phyloP scores from a whole-genome alignment of 1,284 basidiomycete genomes.

The Marasmius tenuissimus region DNA sequence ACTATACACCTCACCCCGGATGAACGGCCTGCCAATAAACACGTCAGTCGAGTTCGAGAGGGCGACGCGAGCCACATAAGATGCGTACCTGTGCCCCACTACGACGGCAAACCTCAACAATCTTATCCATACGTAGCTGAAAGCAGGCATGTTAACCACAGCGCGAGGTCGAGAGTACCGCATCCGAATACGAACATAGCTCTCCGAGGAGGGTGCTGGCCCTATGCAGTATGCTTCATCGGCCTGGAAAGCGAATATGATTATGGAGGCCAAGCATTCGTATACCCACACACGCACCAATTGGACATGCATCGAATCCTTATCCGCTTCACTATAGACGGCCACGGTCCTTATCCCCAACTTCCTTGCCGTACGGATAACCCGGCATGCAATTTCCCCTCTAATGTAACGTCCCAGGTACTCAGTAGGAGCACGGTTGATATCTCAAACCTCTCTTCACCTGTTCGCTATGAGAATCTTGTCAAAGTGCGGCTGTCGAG shows the following conservation, averaged over 20 bases:
- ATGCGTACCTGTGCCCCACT: slow-evolving; percentile 81
- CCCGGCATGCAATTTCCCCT: slow-evolving; percentile 93
- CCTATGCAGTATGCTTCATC: slow-evolving; percentile 96
- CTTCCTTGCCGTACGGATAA: slow-evolving; percentile 87
- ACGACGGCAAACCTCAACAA: slow-evolving; percentile 76
- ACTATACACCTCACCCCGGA: slow-evolving; percentile 11
- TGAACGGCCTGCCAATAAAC: slow-evolving; percentile 14
- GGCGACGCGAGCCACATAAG: slow-evolving; percentile 6
- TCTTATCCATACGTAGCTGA: slow-evolving; percentile 86
- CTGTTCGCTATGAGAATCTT: slow-evolving; percentile 88
- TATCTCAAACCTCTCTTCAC: slow-evolving; percentile 29
- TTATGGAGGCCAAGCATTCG: not conserved
- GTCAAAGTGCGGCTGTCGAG: slow-evolving; percentile 31
- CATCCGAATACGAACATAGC: slow-evolving; percentile 64
- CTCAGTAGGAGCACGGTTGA: not conserved
- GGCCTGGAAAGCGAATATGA: slow-evolving; percentile 51
- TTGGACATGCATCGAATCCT: slow-evolving; percentile 75
- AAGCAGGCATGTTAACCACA: slow-evolving; percentile 8
- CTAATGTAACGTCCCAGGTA: slow-evolving; percentile 34
- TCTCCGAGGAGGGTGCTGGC: slow-evolving; percentile 83
- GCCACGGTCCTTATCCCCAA: slow-evolving; percentile 89
- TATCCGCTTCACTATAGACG: slow-evolving; percentile 87
- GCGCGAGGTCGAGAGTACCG: not conserved
- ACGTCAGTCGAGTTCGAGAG: slow-evolving; percentile 55
- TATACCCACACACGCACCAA: slow-evolving; percentile 42